A percentile compares a stretch with the other conserved stretches of the same genome.
Evolutionary conservation across 1,284 basidiomycete genomes (phyloP).

Genomic region (Taiwanofungus camphoratus): DNA sequence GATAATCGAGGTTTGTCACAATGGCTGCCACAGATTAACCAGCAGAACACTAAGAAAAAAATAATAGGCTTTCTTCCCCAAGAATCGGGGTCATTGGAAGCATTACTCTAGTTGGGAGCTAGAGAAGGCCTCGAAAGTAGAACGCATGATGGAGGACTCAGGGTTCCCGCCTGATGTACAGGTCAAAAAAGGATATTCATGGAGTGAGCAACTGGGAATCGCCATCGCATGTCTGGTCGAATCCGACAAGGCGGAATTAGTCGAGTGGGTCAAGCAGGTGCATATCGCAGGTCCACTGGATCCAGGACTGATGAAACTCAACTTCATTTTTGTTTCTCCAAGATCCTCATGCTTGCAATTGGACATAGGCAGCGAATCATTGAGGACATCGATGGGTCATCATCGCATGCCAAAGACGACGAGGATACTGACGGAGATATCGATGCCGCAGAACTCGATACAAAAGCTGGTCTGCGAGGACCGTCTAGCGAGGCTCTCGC

Average conservation of each 20-base stretch:
- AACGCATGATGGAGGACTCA: constrained; percentile 35
- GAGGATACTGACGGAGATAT: constrained; percentile 40
- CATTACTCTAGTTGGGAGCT: constrained; percentile 76
- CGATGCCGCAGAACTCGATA: constrained; percentile 34
- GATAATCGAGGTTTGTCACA: constrained; percentile 65
- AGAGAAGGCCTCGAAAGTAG: constrained; percentile 45
- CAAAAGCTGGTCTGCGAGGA: constrained; percentile 30
- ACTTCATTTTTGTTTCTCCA: not conserved
- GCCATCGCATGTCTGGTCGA: constrained; percentile 73
- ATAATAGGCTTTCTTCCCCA: constrained; percentile 88
- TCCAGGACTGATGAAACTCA: not conserved
- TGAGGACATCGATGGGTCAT: constrained; percentile 56
- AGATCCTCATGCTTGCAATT: constrained; percentile 70
- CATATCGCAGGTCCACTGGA: too few relatives aligned
- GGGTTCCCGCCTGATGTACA: constrained; percentile 63
- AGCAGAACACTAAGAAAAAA: too few relatives aligned
- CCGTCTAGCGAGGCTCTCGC: constrained; percentile 68
- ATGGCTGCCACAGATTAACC: too few relatives aligned
- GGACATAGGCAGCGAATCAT: constrained; percentile 66
- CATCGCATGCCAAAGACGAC: constrained; percentile 29
- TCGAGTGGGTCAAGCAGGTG: constrained; percentile 81
- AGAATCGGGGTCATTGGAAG: constrained; percentile 84
- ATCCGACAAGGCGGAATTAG: constrained; percentile 52
- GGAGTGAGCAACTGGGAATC: constrained; percentile 87
- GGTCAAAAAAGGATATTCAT: constrained; percentile 84